Base-by-base conservation (phyloP, 192 early-diverging fungal species). In the Backusella macrospora region DNA sequence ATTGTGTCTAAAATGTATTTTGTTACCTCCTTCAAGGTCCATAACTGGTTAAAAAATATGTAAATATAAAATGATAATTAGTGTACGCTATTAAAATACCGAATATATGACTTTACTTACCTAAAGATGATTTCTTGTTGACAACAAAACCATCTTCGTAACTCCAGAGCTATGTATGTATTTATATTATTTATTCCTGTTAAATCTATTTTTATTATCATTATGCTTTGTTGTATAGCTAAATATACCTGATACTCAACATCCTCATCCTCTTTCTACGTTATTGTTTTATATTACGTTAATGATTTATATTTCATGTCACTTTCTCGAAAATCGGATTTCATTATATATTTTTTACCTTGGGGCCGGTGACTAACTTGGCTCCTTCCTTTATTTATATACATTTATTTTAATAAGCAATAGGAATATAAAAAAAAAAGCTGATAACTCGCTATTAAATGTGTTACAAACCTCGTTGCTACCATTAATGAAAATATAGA, bases 81-180 rank as follows among this genome's bases (percentile, higher is more conserved):
- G 18, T 42, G 52, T 10, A 1, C n/a, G 18, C 21, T 44, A 10
- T 44, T 44, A 15, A 13, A 45, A n/a, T 8, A 12, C 21, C 16
- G 16, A 12, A n/a, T 18, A n/a, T 21, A 12, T 26, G 62, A 4
- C 6, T 14, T 45, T 14, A 64, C 59, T 63, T 70, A 73, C 76
- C 76, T 42, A 73, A 65, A 3, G 37, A 29, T 34, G 71, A 64
- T 44, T 70, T 64, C 43, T 73, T 72, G 59, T 72, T 73, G 18
- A 69, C 42, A 18, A 77, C 49, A 43, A 62, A 77, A 8, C 76
- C 76, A 47, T 73, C 55, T 13, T 73, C 66, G 21, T 55, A 63
- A 34, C n/a, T 68, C 76, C 76, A 77, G 21, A 72, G 70, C 76
- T 77, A 64, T 42, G 26, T n/a, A n/a, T 18, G 13, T 70, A 43